Evolutionary conservation across 257 asterid genomes (phyloP), one percentile per base, ranked within the genome.

Genomic region (Phtheirospermum japonicum): DNA sequence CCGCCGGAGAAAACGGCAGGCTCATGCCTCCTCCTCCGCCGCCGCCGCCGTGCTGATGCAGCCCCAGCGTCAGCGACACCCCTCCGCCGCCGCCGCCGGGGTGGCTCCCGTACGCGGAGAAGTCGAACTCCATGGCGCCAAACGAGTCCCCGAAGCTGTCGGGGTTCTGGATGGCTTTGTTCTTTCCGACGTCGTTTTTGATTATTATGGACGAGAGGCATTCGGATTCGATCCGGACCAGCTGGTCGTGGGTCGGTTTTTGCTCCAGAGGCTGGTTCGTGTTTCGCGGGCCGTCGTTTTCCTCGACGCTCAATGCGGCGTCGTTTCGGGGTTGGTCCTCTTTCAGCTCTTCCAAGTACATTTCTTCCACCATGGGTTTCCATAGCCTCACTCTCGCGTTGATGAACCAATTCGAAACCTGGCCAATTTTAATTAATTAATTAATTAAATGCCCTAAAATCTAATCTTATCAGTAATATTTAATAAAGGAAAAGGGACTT

Each of bases 321-420:
- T 63, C 70, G 61, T 7, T 14, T 17, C 9, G 60, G 3, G 6
- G 26, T 53, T 37, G 33, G 11, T 62, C 57, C 34, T 84, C 98
- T 48, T 91, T 91, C 0, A 68, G 77, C 77, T 92, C 99, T 64
- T 92, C 95, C 8, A 79, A 28, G 67, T 92, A 92, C 98, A 92
- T 92, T 70, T 92, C 96, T 69, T 92, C 98, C 61, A 92, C 97
- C 98, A 92, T 92, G n/a, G 98, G 98, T 32, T 92, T 92, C 98
- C 98, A 92, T 20, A 92, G 75, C 78, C 98, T 82, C 59, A 92
- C 97, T 59, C 98, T 79, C 2, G 97, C 98, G 63, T 91, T 88
- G 64, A 91, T 91, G 69, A 91, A 88, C 98, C 98, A 91, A 59
- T 91, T 91, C 3, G 98, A 91, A 37, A 91, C 98, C 98, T 91